A percentile compares a stretch with the other conserved stretches of the same genome.
Evolutionary conservation across 2,329 filamentous ascomycete genomes (phyloP).

Genomic region (Mycogone perniciosa): DNA sequence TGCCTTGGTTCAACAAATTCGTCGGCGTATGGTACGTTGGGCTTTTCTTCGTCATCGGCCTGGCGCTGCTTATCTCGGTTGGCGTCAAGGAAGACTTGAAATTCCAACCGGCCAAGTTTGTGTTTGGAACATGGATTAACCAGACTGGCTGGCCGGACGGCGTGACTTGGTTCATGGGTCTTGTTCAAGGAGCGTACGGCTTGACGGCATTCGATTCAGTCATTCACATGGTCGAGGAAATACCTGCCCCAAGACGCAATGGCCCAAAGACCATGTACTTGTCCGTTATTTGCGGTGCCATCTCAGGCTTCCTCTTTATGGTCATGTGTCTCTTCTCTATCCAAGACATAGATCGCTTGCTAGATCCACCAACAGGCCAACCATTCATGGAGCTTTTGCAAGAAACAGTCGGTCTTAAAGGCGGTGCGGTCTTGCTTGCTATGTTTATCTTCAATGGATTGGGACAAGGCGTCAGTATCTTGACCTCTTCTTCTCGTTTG

Average conservation of each 20-base stretch:
- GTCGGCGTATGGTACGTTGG: conserved; percentile 46
- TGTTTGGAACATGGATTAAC: conserved; percentile 44
- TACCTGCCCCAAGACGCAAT: conserved; percentile 44
- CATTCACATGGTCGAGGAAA: conserved; percentile 53
- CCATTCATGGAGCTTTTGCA: conserved; percentile 45
- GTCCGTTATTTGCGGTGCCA: conserved; percentile 42
- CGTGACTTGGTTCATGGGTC: conserved; percentile 52
- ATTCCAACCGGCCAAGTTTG: conserved; percentile 45
- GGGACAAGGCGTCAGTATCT: conserved; percentile 44
- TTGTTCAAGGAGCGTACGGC: conserved; percentile 50
- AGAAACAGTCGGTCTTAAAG: conserved; percentile 27
- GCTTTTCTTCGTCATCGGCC: conserved; percentile 45
- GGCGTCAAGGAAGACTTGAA: conserved; percentile 36
- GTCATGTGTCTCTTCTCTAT: conserved; percentile 46
- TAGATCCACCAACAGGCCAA: conserved; percentile 34
- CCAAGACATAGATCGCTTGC: conserved; percentile 36
- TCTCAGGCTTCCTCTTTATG: conserved; percentile 46
- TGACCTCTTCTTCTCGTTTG: conserved; percentile 46
- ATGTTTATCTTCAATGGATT: conserved; percentile 52
- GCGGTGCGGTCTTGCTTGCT: conserved; percentile 39
- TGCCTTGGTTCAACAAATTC: conserved; percentile 49
- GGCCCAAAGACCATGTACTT: conserved; percentile 47
- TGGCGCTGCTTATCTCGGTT: conserved; percentile 47
- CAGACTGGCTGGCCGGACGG: conserved; percentile 46
- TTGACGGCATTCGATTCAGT: conserved; percentile 53